Conservation (phyloP, 768 basidiomycete species). For the Lactarius pseudohatsudake region DNA sequence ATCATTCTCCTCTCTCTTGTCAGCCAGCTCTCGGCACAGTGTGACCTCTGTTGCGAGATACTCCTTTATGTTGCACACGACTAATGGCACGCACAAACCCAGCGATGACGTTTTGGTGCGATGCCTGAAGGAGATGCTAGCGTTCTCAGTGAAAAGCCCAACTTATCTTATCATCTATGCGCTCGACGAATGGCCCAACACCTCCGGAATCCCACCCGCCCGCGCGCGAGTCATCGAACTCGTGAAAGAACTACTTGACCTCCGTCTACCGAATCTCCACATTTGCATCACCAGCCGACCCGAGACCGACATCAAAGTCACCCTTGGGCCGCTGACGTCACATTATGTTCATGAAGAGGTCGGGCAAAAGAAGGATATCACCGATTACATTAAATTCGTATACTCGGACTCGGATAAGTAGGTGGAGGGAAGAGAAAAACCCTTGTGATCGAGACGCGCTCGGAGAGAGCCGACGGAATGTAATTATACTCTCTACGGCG, state of each 20-base stretch:
- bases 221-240: background rate
- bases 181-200: background rate
- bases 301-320: background rate
- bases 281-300: background rate
- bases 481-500: background rate
- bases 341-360: background rate
- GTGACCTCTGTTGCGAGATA: background rate
- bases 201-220: background rate
- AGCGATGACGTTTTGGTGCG: background rate
- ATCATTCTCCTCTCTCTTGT: background rate
- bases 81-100: background rate
- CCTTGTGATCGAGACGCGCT: background rate
- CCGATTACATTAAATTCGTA: background rate
- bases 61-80: background rate
- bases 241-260: background rate
- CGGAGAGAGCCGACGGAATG: background rate
- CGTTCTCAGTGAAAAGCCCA: background rate
- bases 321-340: background rate
- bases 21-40: background rate
- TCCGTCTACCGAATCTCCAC: background rate
- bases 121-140: background rate
- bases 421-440: background rate
- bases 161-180: background rate
- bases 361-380: background rate
- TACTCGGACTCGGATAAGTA: background rate